Conservation (phyloP, 2,329 filamentous ascomycete species). For the Pseudogymnoascus sp. region DNA sequence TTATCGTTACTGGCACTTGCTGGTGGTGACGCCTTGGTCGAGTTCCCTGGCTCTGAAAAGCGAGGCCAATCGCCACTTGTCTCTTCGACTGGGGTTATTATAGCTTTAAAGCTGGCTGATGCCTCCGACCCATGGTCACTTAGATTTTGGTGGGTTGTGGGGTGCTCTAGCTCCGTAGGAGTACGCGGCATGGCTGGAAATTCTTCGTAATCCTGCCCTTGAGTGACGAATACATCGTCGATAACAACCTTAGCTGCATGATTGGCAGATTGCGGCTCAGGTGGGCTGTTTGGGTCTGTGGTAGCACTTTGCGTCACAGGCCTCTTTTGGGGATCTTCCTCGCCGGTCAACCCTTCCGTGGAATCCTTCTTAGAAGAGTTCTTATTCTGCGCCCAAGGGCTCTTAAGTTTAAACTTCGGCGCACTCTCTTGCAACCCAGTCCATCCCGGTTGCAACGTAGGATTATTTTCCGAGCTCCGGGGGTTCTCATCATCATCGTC, state of each 20-base stretch:
- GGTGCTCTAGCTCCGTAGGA: neutral
- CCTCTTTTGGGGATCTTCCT: neutral
- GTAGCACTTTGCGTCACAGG: neutral
- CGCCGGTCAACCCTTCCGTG: neutral
- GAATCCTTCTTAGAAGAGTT: neutral
- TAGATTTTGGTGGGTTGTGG: neutral
- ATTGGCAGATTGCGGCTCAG: neutral
- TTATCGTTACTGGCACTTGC: too few species aligned
- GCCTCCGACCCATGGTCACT: neutral
- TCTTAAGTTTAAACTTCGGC: neutral
- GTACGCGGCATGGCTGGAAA: neutral
- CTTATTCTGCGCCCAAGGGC: neutral
- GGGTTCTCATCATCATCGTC: constrained; percentile 1
- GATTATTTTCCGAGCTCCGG: neutral
- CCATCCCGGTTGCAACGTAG: neutral
- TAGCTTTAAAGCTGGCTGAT: neutral
- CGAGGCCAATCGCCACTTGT: neutral
- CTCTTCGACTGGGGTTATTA: constrained; percentile 1
- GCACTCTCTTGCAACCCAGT: neutral
- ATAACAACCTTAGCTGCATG: neutral
- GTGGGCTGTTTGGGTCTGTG: neutral
- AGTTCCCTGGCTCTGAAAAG: neutral
- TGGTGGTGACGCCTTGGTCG: neutral
- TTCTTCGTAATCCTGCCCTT: neutral
- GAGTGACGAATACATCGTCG: neutral